Conservation (phyloP, 2,329 filamentous ascomycete species). For the Sclerotinia minor region DNA sequence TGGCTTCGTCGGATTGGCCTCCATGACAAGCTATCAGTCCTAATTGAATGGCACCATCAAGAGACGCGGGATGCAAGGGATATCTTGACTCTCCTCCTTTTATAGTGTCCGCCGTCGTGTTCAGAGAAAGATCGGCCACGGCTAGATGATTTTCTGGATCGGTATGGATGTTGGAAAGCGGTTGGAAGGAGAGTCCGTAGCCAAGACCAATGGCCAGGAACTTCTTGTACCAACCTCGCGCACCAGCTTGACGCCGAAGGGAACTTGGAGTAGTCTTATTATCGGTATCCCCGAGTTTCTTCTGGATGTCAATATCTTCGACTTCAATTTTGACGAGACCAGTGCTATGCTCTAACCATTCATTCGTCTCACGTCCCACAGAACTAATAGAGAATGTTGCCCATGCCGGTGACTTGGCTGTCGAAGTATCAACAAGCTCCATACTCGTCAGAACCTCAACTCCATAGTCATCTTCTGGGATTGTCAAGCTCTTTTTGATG, state of each 20-base stretch:
- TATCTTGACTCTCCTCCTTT: conserved; percentile 36
- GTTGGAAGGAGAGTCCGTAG: conserved; percentile 4
- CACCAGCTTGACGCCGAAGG: neutral
- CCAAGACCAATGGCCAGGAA: neutral
- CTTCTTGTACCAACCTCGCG: neutral
- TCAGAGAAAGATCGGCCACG: neutral
- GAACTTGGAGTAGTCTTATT: no score
- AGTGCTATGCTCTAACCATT: conserved; percentile 1
- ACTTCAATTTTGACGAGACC: neutral
- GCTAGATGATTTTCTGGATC: neutral
- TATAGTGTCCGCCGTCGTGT: neutral
- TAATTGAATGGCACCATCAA: conserved; percentile 25
- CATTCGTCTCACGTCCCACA: neutral
- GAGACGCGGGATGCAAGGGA: conserved; percentile 40
- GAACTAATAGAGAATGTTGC: conserved; percentile 4
- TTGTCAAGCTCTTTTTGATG: conserved; percentile 21
- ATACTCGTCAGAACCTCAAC: conserved; percentile 18
- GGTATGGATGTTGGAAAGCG: neutral
- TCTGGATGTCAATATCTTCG: no score
- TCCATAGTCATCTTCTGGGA: conserved; percentile 17
- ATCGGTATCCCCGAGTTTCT: no score
- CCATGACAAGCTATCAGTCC: neutral
- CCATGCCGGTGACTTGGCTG: conserved; percentile 3
- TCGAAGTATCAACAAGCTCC: neutral
- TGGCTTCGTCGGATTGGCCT: neutral